Evolutionary conservation across 2,329 filamentous ascomycete species (phyloP), one percentile per base, ranked within the genome.

Genomic region (Elsinoe batatas): DNA sequence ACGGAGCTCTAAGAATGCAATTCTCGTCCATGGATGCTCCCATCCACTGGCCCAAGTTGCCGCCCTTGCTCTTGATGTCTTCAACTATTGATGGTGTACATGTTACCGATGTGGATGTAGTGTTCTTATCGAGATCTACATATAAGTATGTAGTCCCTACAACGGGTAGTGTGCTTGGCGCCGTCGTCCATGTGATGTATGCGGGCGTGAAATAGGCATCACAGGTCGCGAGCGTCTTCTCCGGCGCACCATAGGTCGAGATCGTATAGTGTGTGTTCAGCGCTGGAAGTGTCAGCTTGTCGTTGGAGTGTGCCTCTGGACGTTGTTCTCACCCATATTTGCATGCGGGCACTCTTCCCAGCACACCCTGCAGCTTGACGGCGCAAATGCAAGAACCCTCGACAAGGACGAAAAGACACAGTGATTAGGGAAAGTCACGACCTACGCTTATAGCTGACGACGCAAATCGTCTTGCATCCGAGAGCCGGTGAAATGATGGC

Each of bases 71-170:
- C 20, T 20, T 22, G 18, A 26, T 22, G 2, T 46, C 42, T 11
- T 46, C 42, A n/a, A 46, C 42, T 10, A 46, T 33, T n/a, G 46
- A 50, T 15, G 46, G 46, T 13, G 46, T 50, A 18, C 46, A 50
- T 13, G 46, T 50, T n/a, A 50, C 46, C 11, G 46, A 50, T 2
- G 46, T 50, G 10, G 46, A 50, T 8, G 46, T 50, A 2, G 46
- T 50, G 30, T 35, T 50, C 13, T 35, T 36, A 11, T 50, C 32
- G 26, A 30, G 26, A 30, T 50, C 46, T 11, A 50, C 46, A 35
- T 33, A 50, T 8, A 50, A 13, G 15, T 50, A 50, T 12, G 46
- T 35, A 12, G 46, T 50, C 6, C 46, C 46, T 6, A 50, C 32
- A 36, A 35, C 10, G 6, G 46, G 46, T 22, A 15, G 35, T 22